phyloP scores from a whole-genome alignment of 2,329 filamentous ascomycete genomes.

The Eutypa lata region DNA sequence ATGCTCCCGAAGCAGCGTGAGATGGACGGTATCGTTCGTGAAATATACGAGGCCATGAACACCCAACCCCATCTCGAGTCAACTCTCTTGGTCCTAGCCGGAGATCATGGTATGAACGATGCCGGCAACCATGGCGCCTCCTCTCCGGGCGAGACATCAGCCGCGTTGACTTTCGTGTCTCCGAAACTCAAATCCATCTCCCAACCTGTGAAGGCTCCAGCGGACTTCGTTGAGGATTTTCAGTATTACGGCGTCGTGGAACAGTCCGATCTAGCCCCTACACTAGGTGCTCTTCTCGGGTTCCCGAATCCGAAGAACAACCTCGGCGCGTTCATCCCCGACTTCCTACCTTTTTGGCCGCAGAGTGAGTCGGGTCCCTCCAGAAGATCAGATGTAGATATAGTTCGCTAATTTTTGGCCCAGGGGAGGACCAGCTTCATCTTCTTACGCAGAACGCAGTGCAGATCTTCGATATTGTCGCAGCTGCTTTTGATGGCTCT shows the following conservation, averaged over 20 bases:
- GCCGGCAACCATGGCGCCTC: constrained; percentile 96
- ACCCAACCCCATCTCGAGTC: constrained; percentile 67
- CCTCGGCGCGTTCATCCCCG: constrained; percentile 77
- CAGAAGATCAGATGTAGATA: neutral
- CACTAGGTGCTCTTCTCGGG: constrained; percentile 79
- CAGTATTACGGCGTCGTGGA: constrained; percentile 83
- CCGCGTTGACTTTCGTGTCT: constrained; percentile 86
- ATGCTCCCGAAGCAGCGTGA: constrained; percentile 93
- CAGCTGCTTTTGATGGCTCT: constrained; percentile 62
- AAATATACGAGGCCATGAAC: constrained; percentile 75
- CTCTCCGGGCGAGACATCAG: constrained; percentile 88
- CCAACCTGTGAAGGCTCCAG: constrained; percentile 45
- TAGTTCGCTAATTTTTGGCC: constrained; percentile 12
- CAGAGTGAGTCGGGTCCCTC: constrained; percentile 43
- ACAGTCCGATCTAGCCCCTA: constrained; percentile 91
- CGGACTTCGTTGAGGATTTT: constrained; percentile 64
- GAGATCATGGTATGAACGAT: constrained; percentile 99
- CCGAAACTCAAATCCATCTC: constrained; percentile 69
- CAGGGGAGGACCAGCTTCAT: constrained; percentile 45
- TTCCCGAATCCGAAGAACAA: constrained; percentile 89
- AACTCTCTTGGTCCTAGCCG: constrained; percentile 80
- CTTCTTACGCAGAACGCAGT: constrained; percentile 74
- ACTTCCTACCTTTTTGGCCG: constrained; percentile 76
- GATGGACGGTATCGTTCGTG: constrained; percentile 80
- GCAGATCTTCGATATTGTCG: constrained; percentile 76